Percentiles rank a stretch among this genome's conserved stretches.
phyloP scores from a whole-genome alignment of 208 protist genomes.

The Tritrichomonas foetus region DNA sequence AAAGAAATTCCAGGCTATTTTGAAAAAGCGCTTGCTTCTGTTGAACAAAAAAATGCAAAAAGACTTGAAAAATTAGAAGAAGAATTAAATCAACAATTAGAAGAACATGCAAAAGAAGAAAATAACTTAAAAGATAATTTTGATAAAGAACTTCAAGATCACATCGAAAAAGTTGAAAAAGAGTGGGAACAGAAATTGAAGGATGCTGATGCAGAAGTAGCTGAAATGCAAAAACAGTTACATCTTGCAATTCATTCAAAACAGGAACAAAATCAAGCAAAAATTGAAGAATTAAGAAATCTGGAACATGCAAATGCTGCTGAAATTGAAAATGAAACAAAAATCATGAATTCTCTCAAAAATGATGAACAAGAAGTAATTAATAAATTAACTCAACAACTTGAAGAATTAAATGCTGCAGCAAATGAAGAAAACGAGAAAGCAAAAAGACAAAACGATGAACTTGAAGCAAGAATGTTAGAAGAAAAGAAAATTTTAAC shows the following conservation, averaged over 20 bases:
- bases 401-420: neutral
- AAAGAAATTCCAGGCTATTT: neutral
- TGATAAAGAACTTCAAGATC: neutral
- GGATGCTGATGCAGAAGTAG: neutral
- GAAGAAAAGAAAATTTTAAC: too few relatives aligned
- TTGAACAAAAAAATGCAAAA: neutral
- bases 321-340: neutral
- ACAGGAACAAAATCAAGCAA: neutral
- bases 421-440: neutral
- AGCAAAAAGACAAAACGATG: neutral
- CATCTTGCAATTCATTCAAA: neutral
- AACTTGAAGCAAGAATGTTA: neutral
- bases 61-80: neutral
- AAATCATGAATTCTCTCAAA: neutral
- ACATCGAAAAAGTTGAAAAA: neutral
- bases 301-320: neutral
- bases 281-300: neutral
- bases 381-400: neutral
- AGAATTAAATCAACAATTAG: neutral
- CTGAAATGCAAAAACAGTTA: neutral
- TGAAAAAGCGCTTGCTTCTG: neutral
- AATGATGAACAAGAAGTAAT: neutral
- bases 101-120: neutral
- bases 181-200: neutral
- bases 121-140: neutral